phyloP scores from a whole-genome alignment of 116 monocot genomes.

The Papilionanthe hybrid region DNA sequence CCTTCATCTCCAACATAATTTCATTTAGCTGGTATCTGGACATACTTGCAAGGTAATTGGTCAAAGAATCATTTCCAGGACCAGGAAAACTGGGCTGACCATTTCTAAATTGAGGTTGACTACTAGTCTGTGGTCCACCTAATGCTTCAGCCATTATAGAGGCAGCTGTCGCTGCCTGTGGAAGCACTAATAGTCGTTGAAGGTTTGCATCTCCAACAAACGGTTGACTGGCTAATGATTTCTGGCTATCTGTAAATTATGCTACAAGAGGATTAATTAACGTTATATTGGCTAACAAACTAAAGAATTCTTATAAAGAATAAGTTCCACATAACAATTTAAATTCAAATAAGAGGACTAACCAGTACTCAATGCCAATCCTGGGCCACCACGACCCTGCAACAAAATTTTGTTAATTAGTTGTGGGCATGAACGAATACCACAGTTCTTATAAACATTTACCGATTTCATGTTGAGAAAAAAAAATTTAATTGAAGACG shows the following conservation, averaged over 20 bases:
- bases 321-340: background rate
- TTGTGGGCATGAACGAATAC: background rate
- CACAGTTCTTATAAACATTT: background rate
- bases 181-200: constrained; percentile 67
- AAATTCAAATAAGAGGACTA: background rate
- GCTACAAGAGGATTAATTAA: background rate
- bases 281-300: background rate
- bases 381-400: constrained; percentile 88
- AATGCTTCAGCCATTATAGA: constrained; percentile 60
- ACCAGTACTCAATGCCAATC: constrained; percentile 46
- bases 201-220: constrained; percentile 40
- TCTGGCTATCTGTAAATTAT: constrained; percentile 37
- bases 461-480: background rate
- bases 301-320: constrained; percentile 3
- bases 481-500: background rate
- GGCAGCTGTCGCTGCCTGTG: constrained; percentile 51
- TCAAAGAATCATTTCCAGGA: constrained; percentile 63
- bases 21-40: constrained; percentile 64
- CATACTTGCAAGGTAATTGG: constrained; percentile 67
- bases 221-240: constrained; percentile 24
- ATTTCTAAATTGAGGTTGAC: constrained; percentile 20
- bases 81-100: constrained; percentile 32
- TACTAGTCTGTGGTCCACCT: constrained; percentile 51
- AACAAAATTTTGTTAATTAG: constrained; percentile 14
- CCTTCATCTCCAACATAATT: constrained; percentile 76